Base-by-base conservation (phyloP, 805 yeast species). In the Yamadazyma paraphyllophila region DNA sequence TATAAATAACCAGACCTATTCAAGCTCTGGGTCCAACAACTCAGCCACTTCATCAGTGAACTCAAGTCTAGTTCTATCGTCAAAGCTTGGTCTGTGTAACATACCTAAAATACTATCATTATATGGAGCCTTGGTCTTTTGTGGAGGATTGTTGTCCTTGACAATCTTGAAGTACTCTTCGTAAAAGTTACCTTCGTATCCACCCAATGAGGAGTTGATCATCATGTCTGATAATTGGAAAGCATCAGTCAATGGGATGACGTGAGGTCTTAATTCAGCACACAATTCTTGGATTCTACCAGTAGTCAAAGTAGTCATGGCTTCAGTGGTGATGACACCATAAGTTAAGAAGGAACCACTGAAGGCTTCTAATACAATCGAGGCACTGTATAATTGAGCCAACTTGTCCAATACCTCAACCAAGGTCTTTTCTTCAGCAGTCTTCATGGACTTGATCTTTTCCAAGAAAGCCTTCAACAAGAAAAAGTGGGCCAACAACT, bases 211-310 rank as follows among this genome's bases (percentile, higher is more conserved):
- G 5, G 77, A 66, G 59, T 70, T 69, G 47, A 71, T 62, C 59
- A 72, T 54, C 69, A 63, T 68, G 54, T 72, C 77, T 12, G 74
- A 60, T 54, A 60, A 61, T 59, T 67, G 67, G 68, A 72, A 71
- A 11, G 76, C 58, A 51, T 72, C 77, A 26, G 74, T 71, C 49
- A 66, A 67, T 6, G 72, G 66, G 46, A 72, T 61, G 36, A 64
- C 71, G 45, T 69, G 65, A 26, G 75, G 75, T 58, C 77, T 67
- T 43, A 72, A 41, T 37, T 58, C 63, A 14, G 57, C 49, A 54
- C 70, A 65, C 46, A 67, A 61, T 45, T 62, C 60, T 42, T 71
- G 65, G 49, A 67, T 56, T 44, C 51, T 60, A 27, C 48, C 52
- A 39, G 61, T 50, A 32, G 64, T 55, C 44, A 67, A 57, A 31